Conservation (phyloP, 495 filamentous ascomycete species). For the Jackrogersella multiformis region DNA sequence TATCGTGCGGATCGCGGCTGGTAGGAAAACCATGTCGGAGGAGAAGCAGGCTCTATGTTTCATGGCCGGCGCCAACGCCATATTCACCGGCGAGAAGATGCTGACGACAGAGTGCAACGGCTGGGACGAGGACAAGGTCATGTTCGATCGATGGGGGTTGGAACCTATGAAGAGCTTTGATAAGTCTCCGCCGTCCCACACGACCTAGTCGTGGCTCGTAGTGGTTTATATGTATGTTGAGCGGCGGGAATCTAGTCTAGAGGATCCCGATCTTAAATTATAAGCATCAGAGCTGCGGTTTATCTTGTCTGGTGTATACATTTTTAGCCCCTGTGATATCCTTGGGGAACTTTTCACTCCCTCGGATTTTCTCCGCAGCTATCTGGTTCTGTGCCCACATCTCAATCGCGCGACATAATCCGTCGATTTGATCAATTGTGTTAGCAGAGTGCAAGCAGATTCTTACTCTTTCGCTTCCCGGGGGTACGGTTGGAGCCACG, state of each 20-base stretch:
- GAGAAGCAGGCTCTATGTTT: slow-evolving; percentile 87
- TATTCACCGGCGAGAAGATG: slow-evolving; percentile 94
- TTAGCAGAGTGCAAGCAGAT: slow-evolving; percentile 66
- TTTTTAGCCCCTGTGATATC: not conserved
- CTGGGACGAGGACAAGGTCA: slow-evolving; percentile 82
- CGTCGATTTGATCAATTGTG: slow-evolving; percentile 55
- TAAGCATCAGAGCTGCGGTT: slow-evolving; percentile 17
- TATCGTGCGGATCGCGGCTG: slow-evolving; percentile 83
- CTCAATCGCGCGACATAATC: slow-evolving; percentile 53
- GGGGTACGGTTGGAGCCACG: slow-evolving; percentile 65
- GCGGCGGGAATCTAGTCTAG: not conserved
- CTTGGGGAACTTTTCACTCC: not conserved
- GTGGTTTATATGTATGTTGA: slow-evolving; percentile 1
- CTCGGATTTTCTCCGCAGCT: not conserved
- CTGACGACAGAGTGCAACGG: slow-evolving; percentile 86
- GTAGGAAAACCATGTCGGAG: slow-evolving; percentile 77
- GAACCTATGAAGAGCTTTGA: slow-evolving; percentile 62
- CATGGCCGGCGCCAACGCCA: slow-evolving; percentile 84
- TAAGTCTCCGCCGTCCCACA: slow-evolving; percentile 35
- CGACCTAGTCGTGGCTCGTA: not conserved
- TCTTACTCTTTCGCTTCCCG: slow-evolving; percentile 59
- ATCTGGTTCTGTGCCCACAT: slow-evolving; percentile 49
- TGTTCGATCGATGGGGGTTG: slow-evolving; percentile 83
- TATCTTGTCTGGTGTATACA: slow-evolving; percentile 18
- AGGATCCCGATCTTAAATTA: not conserved